Base-by-base conservation (phyloP, 1,284 basidiomycete species). In the Fomitiporia mediterranea region DNA sequence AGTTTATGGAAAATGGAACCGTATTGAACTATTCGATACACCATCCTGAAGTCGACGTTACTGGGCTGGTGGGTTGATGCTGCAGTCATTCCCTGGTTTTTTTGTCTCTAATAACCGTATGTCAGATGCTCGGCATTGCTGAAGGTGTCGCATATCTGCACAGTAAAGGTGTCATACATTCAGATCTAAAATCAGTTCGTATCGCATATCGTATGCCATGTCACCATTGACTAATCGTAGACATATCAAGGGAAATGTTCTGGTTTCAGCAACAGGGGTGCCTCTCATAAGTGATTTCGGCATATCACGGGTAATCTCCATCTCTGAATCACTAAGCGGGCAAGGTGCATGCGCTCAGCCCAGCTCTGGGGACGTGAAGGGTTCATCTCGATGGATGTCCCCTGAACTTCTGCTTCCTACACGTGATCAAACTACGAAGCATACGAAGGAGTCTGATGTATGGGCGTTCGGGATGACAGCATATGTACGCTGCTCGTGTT, bases 141-240 rank as follows among this genome's bases (percentile, higher is more conserved):
- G 27, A 34, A 32, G 48, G 48, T 6, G 15, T 50, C 3, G 32
- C 17, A 5, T 50, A 50, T 32, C 32, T 50, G 3, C 48, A 50
- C 48, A 30, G 23, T n/a, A 50, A 35, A 15, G 30, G 34, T 6
- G 40, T 57, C 17, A 37, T 57, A 15, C 56, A 57, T n/a, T 50
- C 50, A 13, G 56, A 57, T n/a, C n/a, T 57, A 17, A 57, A 57
- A 47, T 23, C 50, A 9, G 51, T 57, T n/a, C 23, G 50, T 46
- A n/a, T n/a, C n/a, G 21, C 6, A 34, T 34, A 30, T n/a, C 28
- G n/a, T 27, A 13, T n/a, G 32, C 32, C 6, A 34, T 6, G 6
- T 34, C 32, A 34, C 13, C 32, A 34, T n/a, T n/a, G 32, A 13
- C 32, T 32, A 30, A 42, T 39, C 27, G 23, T 2, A 32, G 11